Evolutionary conservation across 768 basidiomycete species (phyloP).

Genomic region (Trametes meyenii): DNA sequence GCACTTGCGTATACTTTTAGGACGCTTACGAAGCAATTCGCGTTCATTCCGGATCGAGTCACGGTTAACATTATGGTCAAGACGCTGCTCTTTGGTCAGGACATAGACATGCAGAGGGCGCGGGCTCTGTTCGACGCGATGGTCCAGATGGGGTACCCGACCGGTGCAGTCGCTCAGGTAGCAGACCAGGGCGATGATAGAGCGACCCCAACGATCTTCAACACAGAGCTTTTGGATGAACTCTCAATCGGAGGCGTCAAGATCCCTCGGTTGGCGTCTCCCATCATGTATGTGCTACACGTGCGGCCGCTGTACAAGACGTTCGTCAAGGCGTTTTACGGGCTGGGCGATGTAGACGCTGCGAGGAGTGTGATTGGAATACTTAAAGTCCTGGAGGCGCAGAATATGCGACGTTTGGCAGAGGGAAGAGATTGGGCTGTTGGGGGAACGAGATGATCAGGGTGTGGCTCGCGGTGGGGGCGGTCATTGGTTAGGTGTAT

Average conservation of each 20-base stretch:
- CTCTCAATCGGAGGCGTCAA: slow-evolving; percentile 20
- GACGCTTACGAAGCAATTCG: slow-evolving; percentile 45
- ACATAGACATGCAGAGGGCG: slow-evolving; percentile 46
- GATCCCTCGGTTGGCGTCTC: slow-evolving; percentile 43
- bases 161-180: neutral
- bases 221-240: slow-evolving; percentile 27
- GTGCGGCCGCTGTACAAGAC: slow-evolving; percentile 71
- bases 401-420: neutral
- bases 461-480: neutral
- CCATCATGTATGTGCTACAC: slow-evolving; percentile 59
- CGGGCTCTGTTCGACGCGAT: slow-evolving; percentile 67
- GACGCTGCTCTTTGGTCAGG: slow-evolving; percentile 52
- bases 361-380: slow-evolving; percentile 59
- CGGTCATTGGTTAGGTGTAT: neutral
- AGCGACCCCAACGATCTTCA: slow-evolving; percentile 38
- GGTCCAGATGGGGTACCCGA: slow-evolving; percentile 61
- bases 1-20: slow-evolving; percentile 44
- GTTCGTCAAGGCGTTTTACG: slow-evolving; percentile 68
- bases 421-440: neutral
- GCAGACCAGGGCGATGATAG: neutral
- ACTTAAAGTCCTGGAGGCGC: slow-evolving; percentile 40
- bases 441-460: neutral
- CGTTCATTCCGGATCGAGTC: slow-evolving; percentile 64
- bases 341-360: slow-evolving; percentile 54
- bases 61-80: slow-evolving; percentile 74